phyloP scores from a whole-genome alignment of 306 rosid genomes.

The Oxytropis ochrocephala region DNA sequence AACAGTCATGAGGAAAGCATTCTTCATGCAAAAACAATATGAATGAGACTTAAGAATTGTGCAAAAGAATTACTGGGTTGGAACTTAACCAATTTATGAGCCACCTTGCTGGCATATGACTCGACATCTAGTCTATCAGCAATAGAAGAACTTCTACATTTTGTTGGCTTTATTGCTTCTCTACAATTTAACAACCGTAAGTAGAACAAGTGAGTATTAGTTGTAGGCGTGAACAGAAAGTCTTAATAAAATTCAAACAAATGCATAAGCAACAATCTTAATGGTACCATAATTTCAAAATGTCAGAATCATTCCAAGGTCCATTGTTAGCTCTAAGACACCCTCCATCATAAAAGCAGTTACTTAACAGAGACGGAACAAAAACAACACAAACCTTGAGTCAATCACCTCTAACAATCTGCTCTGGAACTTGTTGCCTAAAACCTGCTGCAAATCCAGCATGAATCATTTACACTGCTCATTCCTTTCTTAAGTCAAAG shows the following conservation, averaged over 20 bases:
- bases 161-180: constrained; percentile 47
- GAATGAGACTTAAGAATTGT: constrained; percentile 16
- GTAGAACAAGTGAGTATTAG: constrained; percentile 23
- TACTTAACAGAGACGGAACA: no score
- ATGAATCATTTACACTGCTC: constrained; percentile 14
- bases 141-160: constrained; percentile 31
- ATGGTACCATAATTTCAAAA: constrained; percentile 62
- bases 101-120: constrained; percentile 48
- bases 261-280: constrained; percentile 13
- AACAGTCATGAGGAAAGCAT: constrained; percentile 4
- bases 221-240: constrained; percentile 2
- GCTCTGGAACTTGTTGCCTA: constrained; percentile 63
- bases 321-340: constrained; percentile 88
- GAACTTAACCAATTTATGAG: constrained; percentile 21
- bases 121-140: constrained; percentile 34
- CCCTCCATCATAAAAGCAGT: constrained; percentile 85
- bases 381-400: no score
- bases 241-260: neutral
- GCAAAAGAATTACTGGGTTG: neutral
- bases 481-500: constrained; percentile 26
- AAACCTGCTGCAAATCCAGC: constrained; percentile 57
- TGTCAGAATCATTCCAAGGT: constrained; percentile 87
- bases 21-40: constrained; percentile 3
- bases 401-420: constrained; percentile 69
- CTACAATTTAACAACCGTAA: constrained; percentile 59